These are phyloP conservation scores for Lentinula sp. DNA, from an alignment of 768 basidiomycete genomes.

Conservation along the genomic window DNA sequence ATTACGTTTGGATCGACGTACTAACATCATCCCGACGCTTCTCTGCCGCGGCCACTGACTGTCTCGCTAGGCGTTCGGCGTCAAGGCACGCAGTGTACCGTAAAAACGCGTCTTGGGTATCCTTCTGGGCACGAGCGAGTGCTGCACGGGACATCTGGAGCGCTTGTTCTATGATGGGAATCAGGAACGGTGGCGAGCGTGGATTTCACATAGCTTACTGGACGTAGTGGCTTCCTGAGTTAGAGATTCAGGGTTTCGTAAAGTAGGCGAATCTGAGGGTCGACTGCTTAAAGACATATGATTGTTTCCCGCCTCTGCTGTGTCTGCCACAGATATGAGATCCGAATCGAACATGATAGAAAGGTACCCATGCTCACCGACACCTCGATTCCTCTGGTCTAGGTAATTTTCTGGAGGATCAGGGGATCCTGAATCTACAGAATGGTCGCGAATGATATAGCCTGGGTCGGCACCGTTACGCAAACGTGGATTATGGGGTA, in stretches of 20 bases:
- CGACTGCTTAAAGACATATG: conserved; percentile 24
- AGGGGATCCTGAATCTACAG: conserved; percentile 40
- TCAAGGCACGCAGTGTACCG: conserved; percentile 66
- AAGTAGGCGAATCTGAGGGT: conserved; percentile 44
- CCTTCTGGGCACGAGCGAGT: conserved; percentile 60
- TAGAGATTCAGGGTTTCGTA: conserved; percentile 46
- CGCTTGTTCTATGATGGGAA: conserved; percentile 41
- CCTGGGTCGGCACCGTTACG: conserved; percentile 41
- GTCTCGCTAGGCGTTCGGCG: conserved; percentile 58
- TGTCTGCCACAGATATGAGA: conserved; percentile 9
- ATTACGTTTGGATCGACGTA: conserved; percentile 19
- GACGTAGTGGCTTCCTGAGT: conserved; percentile 53
- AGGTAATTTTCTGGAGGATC: conserved; percentile 40
- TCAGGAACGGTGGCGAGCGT: conserved; percentile 6
- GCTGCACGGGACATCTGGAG: conserved; percentile 56
- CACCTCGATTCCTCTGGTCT: conserved; percentile 14
- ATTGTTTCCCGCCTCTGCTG: conserved; percentile 6
- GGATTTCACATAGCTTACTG: conserved; percentile 33
- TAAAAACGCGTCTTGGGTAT: conserved; percentile 67
- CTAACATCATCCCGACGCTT: conserved; percentile 66
- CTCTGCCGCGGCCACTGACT: conserved; percentile 57
- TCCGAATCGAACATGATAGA: neutral
- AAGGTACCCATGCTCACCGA: conserved; percentile 19
- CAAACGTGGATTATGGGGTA: conserved; percentile 76
- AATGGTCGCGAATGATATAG: conserved; percentile 37